phyloP scores from a whole-genome alignment of 75 land plant species.

The Gnetum montanum region DNA sequence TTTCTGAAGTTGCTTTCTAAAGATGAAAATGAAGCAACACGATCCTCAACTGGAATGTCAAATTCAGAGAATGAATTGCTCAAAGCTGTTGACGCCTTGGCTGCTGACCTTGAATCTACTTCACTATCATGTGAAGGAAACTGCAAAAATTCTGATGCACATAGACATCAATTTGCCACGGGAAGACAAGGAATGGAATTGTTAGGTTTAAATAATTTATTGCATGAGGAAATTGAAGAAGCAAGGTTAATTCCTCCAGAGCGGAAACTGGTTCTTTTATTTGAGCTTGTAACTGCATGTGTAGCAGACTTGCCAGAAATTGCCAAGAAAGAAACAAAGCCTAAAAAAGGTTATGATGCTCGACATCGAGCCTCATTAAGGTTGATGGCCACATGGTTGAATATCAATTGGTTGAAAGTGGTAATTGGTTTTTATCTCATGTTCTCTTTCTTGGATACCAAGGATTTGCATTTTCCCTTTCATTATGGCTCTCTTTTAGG shows the following conservation, averaged over 20 bases:
- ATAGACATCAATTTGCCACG: background rate
- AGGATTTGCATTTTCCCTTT: background rate
- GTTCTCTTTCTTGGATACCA: conserved; percentile 1
- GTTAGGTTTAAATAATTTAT: no score
- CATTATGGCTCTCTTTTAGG: no score
- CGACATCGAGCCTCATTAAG: conserved; percentile 85
- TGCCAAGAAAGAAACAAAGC: conserved; percentile 21
- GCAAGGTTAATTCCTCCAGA: conserved; percentile 20
- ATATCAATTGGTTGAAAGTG: conserved; percentile 81
- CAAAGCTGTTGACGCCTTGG: conserved; percentile 75
- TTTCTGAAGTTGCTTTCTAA: conserved; percentile 73
- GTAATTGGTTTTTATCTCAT: conserved; percentile 22
- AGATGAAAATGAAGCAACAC: conserved; percentile 24
- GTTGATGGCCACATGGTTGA: conserved; percentile 80
- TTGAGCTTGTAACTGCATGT: conserved; percentile 83
- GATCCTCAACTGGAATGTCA: conserved; percentile 11
- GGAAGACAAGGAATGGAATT: no score
- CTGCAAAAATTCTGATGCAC: background rate
- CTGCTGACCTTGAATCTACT: conserved; percentile 30
- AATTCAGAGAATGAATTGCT: conserved; percentile 51
- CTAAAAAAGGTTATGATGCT: conserved; percentile 85
- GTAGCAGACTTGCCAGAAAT: conserved; percentile 54
- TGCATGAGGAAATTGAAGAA: conserved; percentile 19
- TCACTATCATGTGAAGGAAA: conserved; percentile 11
- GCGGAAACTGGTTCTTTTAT: conserved; percentile 59